Evolutionary conservation across 768 basidiomycete species (phyloP).

Genomic region (Amanita polypyramis): DNA sequence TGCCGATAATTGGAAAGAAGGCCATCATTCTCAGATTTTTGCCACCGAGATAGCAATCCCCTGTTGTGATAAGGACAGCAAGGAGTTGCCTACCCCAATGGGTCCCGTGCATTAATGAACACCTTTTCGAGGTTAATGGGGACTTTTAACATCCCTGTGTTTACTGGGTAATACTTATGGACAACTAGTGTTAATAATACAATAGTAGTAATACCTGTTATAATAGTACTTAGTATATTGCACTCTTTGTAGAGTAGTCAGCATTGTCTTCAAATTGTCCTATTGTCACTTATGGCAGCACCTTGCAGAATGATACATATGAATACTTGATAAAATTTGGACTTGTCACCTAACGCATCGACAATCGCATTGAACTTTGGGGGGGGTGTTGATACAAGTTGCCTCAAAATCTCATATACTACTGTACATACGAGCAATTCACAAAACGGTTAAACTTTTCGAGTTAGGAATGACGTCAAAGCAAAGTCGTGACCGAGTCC

Average conservation of each 20-base stretch:
- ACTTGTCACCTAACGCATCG: slow-evolving; percentile 24
- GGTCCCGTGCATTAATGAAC: slow-evolving; percentile 3
- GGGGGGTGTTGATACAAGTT: too few relatives aligned
- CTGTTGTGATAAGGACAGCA: slow-evolving; percentile 3
- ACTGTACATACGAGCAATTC: too few relatives aligned
- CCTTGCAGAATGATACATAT: too few relatives aligned
- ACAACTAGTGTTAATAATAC: too few relatives aligned
- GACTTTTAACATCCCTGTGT: neutral
- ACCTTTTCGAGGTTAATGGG: neutral
- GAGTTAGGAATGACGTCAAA: too few relatives aligned
- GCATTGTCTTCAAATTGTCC: too few relatives aligned
- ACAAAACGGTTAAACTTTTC: too few relatives aligned
- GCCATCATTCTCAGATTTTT: neutral
- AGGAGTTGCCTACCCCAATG: slow-evolving; percentile 15
- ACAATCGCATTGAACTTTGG: slow-evolving; percentile 43
- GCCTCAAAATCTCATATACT: too few relatives aligned
- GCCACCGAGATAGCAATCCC: neutral
- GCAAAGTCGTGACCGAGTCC: too few relatives aligned
- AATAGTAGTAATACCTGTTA: too few relatives aligned
- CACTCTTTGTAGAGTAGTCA: too few relatives aligned
- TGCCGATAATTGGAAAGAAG: slow-evolving; percentile 2
- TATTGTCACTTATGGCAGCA: slow-evolving; percentile 12
- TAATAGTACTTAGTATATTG: too few relatives aligned
- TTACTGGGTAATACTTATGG: neutral
- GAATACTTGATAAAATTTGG: slow-evolving; percentile 15